Percentiles rank a stretch among this genome's conserved stretches.
Evolutionary conservation across 1,139 yeast genomes (phyloP).

Genomic region (Diutina siamensis): DNA sequence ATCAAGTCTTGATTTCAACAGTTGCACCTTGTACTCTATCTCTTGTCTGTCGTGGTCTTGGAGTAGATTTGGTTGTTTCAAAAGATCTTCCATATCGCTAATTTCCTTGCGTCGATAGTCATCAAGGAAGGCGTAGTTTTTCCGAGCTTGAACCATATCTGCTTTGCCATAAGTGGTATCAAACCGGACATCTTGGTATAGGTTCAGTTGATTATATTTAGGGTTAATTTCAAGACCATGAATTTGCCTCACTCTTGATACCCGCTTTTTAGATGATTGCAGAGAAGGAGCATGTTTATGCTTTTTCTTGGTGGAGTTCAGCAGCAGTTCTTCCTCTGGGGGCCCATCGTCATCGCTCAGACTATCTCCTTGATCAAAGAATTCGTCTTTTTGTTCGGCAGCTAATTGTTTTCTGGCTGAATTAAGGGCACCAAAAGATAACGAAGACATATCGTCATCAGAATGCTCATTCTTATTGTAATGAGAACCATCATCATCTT

Average conservation of each 20-base stretch:
- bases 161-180: conserved; percentile 85
- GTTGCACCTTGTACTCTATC: conserved; percentile 41
- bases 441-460: conserved; percentile 18
- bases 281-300: conserved; percentile 77
- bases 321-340: conserved; percentile 12
- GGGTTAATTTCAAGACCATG: conserved; percentile 47
- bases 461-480: background rate
- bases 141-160: conserved; percentile 51
- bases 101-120: conserved; percentile 73
- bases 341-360: conserved; percentile 8
- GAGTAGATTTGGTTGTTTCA: conserved; percentile 47
- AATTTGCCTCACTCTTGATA: conserved; percentile 55
- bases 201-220: conserved; percentile 23
- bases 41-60: conserved; percentile 39
- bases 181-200: conserved; percentile 75
- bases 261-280: conserved; percentile 60
- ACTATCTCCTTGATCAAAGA: conserved; percentile 7
- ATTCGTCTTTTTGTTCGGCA: conserved; percentile 12
- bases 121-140: conserved; percentile 75
- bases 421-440: conserved; percentile 18
- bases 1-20: conserved; percentile 66
- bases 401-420: conserved; percentile 18
- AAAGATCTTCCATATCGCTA: conserved; percentile 40
- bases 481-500: background rate
- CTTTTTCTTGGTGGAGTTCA: conserved; percentile 17